These are phyloP conservation scores for Oxyria digyna DNA, from an alignment of 148 eudicot genomes.

Conservation along the genomic window DNA sequence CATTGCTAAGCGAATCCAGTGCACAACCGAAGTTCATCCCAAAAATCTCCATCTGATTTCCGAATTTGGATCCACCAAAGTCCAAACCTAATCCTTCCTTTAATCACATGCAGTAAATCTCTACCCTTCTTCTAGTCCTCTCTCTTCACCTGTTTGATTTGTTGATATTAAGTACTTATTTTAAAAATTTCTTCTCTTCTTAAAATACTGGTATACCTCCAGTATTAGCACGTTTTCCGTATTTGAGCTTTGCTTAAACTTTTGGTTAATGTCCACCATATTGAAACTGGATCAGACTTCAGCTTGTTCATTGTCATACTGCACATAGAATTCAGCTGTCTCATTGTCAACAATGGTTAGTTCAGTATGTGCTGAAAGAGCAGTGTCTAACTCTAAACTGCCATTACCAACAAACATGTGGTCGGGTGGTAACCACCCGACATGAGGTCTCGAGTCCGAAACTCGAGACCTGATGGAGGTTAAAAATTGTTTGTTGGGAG, in stretches of 20 bases:
- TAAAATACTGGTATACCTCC: neutral
- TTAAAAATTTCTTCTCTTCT: neutral
- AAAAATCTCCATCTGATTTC: slow-evolving; percentile 39
- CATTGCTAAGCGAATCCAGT: slow-evolving; percentile 36
- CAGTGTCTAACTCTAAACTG: no score
- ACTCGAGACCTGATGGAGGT: no score
- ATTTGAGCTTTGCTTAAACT: neutral
- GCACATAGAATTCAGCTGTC: no score
- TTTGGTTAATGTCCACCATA: neutral
- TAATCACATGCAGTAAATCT: neutral
- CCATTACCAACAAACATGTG: no score
- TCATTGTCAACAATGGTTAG: no score
- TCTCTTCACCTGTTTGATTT: neutral
- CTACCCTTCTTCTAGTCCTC: no score
- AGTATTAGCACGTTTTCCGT: neutral
- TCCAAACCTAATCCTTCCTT: neutral
- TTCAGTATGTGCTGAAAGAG: no score
- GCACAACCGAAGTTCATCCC: slow-evolving; percentile 82
- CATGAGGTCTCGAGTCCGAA: no score
- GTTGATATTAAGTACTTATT: neutral
- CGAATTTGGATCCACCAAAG: neutral
- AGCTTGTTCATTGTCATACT: no score
- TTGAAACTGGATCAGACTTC: no score
- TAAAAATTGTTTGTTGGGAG: no score
- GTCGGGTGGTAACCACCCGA: no score